phyloP scores from a whole-genome alignment of 2,329 filamentous ascomycete genomes.

The Rachicladosporium sp. region DNA sequence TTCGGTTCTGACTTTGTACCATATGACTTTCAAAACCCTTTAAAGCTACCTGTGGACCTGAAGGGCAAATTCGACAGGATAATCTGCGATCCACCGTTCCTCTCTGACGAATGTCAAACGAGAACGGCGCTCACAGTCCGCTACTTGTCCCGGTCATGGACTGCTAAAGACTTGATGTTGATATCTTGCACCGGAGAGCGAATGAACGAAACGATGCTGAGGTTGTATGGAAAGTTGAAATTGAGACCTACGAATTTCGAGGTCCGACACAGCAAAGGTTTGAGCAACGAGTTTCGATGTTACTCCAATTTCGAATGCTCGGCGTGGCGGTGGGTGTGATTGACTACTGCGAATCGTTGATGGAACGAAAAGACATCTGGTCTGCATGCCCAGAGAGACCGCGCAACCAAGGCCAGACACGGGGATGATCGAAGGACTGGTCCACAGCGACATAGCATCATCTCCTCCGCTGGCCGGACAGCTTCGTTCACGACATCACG shows the following conservation, averaged over 20 bases:
- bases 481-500: too few species aligned
- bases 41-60: conserved; percentile 47
- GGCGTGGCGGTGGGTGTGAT: conserved; percentile 17
- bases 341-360: too few species aligned
- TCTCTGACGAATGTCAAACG: conserved; percentile 69
- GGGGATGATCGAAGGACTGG: too few species aligned
- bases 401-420: too few species aligned
- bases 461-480: too few species aligned
- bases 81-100: conserved; percentile 66
- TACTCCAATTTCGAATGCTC: conserved; percentile 65
- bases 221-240: conserved; percentile 54
- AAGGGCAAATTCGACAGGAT: conserved; percentile 56
- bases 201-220: conserved; percentile 52
- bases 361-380: too few species aligned
- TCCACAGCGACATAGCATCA: too few species aligned
- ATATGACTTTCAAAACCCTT: conserved; percentile 61
- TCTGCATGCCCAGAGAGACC: too few species aligned
- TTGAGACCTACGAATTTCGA: conserved; percentile 55
- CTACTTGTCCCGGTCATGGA: conserved; percentile 52
- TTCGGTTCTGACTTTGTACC: conserved; percentile 64
- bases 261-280: conserved; percentile 52
- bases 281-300: conserved; percentile 72
- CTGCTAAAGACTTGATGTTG: conserved; percentile 26
- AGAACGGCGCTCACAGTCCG: conserved; percentile 65
- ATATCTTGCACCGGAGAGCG: conserved; percentile 68